phyloP scores from a whole-genome alignment of 2,329 filamentous ascomycete genomes.

The Aureobasidium sp. region DNA sequence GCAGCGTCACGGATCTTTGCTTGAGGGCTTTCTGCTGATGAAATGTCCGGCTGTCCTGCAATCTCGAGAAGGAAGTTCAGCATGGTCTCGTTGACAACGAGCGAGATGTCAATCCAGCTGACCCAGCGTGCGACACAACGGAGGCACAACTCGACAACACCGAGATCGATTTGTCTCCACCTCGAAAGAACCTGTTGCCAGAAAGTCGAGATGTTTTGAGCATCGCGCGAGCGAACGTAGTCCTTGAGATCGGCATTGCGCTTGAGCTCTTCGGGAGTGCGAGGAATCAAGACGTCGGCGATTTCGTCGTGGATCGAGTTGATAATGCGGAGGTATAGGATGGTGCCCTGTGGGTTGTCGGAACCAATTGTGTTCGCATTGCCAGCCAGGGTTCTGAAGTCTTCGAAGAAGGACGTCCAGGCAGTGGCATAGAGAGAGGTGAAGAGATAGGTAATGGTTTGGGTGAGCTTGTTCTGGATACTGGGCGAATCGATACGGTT shows the following conservation, averaged over 20 bases:
- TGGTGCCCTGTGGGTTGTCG: conserved; percentile 68
- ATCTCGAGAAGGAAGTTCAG: conserved; percentile 78
- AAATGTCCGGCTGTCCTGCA: conserved; percentile 63
- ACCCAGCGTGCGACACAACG: conserved; percentile 95
- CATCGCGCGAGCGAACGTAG: conserved; percentile 75
- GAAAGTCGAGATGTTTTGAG: conserved; percentile 76
- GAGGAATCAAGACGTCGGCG: conserved; percentile 79
- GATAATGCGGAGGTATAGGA: conserved; percentile 83
- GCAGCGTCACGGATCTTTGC: conserved; percentile 84
- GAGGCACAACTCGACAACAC: conserved; percentile 80
- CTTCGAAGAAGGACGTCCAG: conserved; percentile 87
- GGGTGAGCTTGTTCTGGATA: conserved; percentile 94
- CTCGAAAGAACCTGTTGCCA: conserved; percentile 86
- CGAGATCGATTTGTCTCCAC: conserved; percentile 60
- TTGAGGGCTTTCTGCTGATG: conserved; percentile 47
- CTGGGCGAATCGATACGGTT: conserved; percentile 59
- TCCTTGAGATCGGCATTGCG: conserved; percentile 89
- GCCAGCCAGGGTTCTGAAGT: conserved; percentile 72
- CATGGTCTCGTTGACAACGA: conserved; percentile 87
- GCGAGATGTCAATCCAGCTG: conserved; percentile 94
- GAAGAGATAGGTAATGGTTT: conserved; percentile 92
- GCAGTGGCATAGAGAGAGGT: conserved; percentile 75
- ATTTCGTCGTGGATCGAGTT: conserved; percentile 95
- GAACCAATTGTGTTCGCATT: conserved; percentile 46
- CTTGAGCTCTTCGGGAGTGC: conserved; percentile 71